Conservation (phyloP, 2,329 filamentous ascomycete species). For the Aaosphaeria pasadenensis region DNA sequence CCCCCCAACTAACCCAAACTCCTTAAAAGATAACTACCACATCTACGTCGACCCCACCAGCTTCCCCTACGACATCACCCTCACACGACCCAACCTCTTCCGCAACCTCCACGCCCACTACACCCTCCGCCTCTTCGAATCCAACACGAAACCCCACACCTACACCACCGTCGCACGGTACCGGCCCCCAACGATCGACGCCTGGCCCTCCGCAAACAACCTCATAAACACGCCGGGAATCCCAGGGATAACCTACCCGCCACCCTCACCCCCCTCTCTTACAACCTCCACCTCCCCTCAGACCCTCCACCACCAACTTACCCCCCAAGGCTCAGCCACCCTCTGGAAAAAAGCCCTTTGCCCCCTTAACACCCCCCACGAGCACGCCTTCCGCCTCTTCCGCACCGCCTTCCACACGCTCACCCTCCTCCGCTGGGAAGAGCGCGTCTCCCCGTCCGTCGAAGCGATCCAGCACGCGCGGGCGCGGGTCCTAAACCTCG, state of each 20-base stretch:
- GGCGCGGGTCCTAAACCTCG: constrained; percentile 9
- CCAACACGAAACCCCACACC: constrained; percentile 24
- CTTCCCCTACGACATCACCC: constrained; percentile 62
- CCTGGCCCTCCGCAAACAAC: background rate
- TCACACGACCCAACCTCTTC: constrained; percentile 53
- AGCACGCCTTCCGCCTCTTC: constrained; percentile 35
- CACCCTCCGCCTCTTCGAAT: constrained; percentile 30
- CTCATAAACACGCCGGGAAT: background rate
- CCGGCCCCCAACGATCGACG: constrained; percentile 9
- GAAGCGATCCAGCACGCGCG: constrained; percentile 15
- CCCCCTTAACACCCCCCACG: constrained; percentile 28
- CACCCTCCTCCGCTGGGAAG: constrained; percentile 41
- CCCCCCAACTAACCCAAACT: constrained; percentile 11
- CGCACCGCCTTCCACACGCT: constrained; percentile 38
- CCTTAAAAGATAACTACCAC: constrained; percentile 54
- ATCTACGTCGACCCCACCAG: constrained; percentile 61
- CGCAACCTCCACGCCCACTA: constrained; percentile 57
- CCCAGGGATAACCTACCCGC: background rate
- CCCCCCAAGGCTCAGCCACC: constrained; percentile 2
- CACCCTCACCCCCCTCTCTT: background rate
- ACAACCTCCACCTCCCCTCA: background rate
- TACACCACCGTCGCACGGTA: constrained; percentile 31
- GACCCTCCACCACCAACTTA: background rate
- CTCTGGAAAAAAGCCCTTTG: constrained; percentile 23
- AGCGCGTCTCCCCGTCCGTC: constrained; percentile 29